Evolutionary conservation across 1,139 yeast species (phyloP), one percentile per base, ranked within the genome.

Genomic region (Pichia sp.): DNA sequence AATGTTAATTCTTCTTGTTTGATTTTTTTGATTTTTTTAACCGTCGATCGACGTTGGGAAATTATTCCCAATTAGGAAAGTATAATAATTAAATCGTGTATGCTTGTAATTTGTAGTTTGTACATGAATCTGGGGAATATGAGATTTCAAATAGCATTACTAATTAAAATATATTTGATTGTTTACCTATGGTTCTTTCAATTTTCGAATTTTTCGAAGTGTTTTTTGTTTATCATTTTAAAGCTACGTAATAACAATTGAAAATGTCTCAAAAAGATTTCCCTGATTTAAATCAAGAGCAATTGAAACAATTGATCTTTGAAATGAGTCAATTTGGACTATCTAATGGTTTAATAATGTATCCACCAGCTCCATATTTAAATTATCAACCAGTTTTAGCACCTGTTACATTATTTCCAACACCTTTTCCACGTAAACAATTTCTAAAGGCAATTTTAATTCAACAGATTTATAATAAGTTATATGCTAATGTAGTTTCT

Each of bases 381-480:
- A 37, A 51, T 1, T 70, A 59, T 51, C 69, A 66, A 59, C 82
- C 86, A 20, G 72, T 71, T 40, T 76, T 75, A 49, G 96, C 96
- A 4, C 97, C 98, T 26, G 79, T 87, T 11, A 90, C 98, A 1
- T 59, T 90, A 36, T 87, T 74, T 58, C 99, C 98, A 4, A 86
- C 97, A 0, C 96, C 96, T 10, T 80, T 90, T 53, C 90, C 96
- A 2, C 71, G 67, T 50, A 45, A 59, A 2, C 79, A 85, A 42
- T 90, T 87, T 60, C 69, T 77, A 22, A 71, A 73, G 48, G 95
- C 96, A 1, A 59, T 77, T 30, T 66, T 64, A 7, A 82, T 89
- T n/a, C 96, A 89, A 60, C 65, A 69, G 41, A 60, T 67, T 12
- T 92, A 80, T 69, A 87, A 90, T 59, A 75, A 78, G 56, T 67